phyloP scores from a whole-genome alignment of 2,329 filamentous ascomycete species.

The Bipolaris cookei region DNA sequence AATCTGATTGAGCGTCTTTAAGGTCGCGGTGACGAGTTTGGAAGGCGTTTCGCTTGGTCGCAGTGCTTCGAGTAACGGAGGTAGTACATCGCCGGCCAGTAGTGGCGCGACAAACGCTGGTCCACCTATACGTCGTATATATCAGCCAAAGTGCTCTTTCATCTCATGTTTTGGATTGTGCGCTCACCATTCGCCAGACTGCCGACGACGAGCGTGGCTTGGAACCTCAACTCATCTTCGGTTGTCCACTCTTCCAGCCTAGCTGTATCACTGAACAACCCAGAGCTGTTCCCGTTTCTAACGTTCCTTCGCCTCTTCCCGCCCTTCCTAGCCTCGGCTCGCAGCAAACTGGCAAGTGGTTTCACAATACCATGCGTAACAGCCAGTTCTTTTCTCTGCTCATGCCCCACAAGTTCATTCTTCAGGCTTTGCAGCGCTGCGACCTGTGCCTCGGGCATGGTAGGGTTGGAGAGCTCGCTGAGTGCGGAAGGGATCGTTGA shows the following conservation, averaged over 20 bases:
- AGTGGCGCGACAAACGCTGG: constrained; percentile 78
- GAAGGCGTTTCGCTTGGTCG: constrained; percentile 68
- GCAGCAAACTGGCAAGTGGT: constrained; percentile 63
- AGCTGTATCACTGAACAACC: constrained; percentile 15
- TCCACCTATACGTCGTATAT: constrained; percentile 64
- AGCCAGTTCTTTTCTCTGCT: constrained; percentile 82
- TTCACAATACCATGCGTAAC: constrained; percentile 72
- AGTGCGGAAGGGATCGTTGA: constrained; percentile 46
- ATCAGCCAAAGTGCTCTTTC: constrained; percentile 26
- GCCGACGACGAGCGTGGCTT: constrained; percentile 82
- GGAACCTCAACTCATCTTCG: constrained; percentile 72
- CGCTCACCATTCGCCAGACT: constrained; percentile 81
- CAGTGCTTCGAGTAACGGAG: constrained; percentile 72
- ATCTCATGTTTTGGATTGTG: constrained; percentile 1
- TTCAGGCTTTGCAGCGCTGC: constrained; percentile 75
- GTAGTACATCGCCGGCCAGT: constrained; percentile 69
- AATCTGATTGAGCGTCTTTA: constrained; percentile 76
- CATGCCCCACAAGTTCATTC: constrained; percentile 87
- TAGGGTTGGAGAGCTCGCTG: constrained; percentile 49
- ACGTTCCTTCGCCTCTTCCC: constrained; percentile 58
- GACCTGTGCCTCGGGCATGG: constrained; percentile 49
- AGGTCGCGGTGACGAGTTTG: constrained; percentile 72
- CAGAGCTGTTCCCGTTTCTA: constrained; percentile 24
- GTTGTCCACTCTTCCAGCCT: constrained; percentile 56
- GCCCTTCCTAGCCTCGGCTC: constrained; percentile 52